phyloP scores from a whole-genome alignment of 352 stramenopile species.

The Globisporangium apiculatum region DNA sequence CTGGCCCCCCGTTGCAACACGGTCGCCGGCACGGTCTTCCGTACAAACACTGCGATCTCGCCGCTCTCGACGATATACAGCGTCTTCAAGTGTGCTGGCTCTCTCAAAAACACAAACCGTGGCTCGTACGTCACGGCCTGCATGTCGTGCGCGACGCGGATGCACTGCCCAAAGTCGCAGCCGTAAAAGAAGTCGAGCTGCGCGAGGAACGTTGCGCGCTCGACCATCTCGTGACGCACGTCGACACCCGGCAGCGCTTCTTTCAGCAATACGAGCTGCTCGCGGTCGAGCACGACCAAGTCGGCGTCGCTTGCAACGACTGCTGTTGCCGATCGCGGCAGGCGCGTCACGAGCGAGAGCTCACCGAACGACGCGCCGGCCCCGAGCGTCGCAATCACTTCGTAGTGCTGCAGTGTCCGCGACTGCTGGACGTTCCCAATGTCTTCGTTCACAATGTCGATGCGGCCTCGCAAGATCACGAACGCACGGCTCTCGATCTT shows the following conservation, averaged over 20 bases:
- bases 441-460: constrained; percentile 79
- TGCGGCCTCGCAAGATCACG: constrained; percentile 64
- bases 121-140: constrained; percentile 46
- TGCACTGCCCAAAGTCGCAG: constrained; percentile 61
- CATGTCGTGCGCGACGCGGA: constrained; percentile 66
- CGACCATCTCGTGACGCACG: constrained; percentile 65
- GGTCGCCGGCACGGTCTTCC: constrained; percentile 13
- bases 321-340: constrained; percentile 63
- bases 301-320: constrained; percentile 57
- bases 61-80: constrained; percentile 69
- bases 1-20: too few species aligned
- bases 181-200: constrained; percentile 49
- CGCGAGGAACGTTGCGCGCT: constrained; percentile 57
- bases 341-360: constrained; percentile 56
- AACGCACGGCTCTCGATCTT: constrained; percentile 74
- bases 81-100: constrained; percentile 33
- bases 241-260: constrained; percentile 40
- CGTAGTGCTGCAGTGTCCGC: constrained; percentile 33
- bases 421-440: constrained; percentile 13
- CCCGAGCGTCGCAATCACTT: constrained; percentile 59
- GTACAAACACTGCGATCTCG: constrained; percentile 61
- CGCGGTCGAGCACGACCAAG: constrained; percentile 64
- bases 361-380: constrained; percentile 70
- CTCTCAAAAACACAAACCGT: constrained; percentile 54
- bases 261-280: constrained; percentile 35